A percentile compares a stretch with the other conserved stretches of the same genome.
These are phyloP conservation scores for Cystofilobasidium macerans DNA, from an alignment of 768 basidiomycete genomes.

Conservation along the genomic window DNA sequence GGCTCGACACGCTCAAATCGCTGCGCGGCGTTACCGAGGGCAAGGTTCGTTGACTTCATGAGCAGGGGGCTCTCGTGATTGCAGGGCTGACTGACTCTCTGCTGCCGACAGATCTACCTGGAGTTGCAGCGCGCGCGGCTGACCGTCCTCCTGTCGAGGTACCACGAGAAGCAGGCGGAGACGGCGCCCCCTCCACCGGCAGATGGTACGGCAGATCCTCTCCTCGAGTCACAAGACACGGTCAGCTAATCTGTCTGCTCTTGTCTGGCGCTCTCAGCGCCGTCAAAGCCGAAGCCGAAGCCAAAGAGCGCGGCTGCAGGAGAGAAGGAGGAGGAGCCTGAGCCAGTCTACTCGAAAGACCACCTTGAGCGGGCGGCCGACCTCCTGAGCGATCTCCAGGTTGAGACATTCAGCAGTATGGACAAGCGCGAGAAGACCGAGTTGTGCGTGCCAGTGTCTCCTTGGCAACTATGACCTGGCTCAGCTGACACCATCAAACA, in stretches of 20 bases:
- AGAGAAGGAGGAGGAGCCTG: constrained; percentile 29
- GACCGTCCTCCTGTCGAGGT: constrained; percentile 69
- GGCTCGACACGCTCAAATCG: constrained; percentile 73
- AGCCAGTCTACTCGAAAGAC: constrained; percentile 46
- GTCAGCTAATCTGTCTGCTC: too few relatives aligned
- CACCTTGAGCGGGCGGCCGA: constrained; percentile 78
- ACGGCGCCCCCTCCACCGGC: constrained; percentile 43
- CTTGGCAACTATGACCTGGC: neutral
- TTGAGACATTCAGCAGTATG: constrained; percentile 99
- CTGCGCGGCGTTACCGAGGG: constrained; percentile 87
- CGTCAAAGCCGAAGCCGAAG: constrained; percentile 25
- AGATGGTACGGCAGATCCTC: too few relatives aligned
- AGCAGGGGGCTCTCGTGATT: neutral
- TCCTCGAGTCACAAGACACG: too few relatives aligned
- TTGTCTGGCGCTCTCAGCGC: too few relatives aligned
- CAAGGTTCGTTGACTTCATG: constrained; percentile 57
- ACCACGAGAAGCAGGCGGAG: constrained; percentile 63
- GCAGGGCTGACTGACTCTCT: neutral
- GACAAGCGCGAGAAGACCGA: constrained; percentile 95
- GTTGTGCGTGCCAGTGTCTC: constrained; percentile 43
- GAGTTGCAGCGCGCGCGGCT: constrained; percentile 93
- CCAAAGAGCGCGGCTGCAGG: constrained; percentile 28
- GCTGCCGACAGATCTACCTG: constrained; percentile 63
- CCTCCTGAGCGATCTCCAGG: constrained; percentile 83
- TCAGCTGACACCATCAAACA: too few relatives aligned